Evolutionary conservation across 352 stramenopile genomes (phyloP), one percentile per base, ranked within the genome.

Genomic region (Chrysophaeum taylorii): DNA sequence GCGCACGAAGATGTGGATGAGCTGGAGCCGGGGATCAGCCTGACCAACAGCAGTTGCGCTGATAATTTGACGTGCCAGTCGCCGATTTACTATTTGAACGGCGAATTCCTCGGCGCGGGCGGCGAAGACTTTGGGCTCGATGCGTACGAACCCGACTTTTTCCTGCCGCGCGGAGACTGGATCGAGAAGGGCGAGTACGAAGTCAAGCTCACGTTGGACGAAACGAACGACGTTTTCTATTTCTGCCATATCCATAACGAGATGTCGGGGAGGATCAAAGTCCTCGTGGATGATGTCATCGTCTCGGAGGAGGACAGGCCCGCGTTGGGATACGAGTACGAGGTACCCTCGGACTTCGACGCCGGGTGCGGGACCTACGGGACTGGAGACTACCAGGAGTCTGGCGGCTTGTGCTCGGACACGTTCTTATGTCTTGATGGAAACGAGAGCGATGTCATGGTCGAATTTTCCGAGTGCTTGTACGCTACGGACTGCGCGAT

Each of bases 401-500:
- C 63, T 33, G 43, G 53, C 1, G 63, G 35, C 31, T 2, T 61
- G 0, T 75, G 64, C 43, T 54, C 27, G 54, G 66, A 75, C 60
- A 63, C 53, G 29, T 39, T 60, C 35, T 27, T 69, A 52, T 75
- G 69, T 62, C 48, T 66, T 0, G 69, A 79, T 53, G 60, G 72
- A 16, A 71, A 76, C 29, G 75, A 76, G 45, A n/a, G n/a, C n/a
- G n/a, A n/a, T n/a, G n/a, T n/a, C n/a, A 35, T 78, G 31, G 74
- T 69, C 68, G 53, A 68, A 35, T 37, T 33, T 42, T 60, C 72
- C 33, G 48, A 73, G 21, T 90, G 84, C 75, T 74, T 90, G 35
- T 75, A 87, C 50, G 70, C 83, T 1, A 88, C 88, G 79, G 84
- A 90, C 68, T 90, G 84, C 76, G 69, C 73, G 64, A 90, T 90